Evolutionary conservation across 306 rosid species (phyloP).

Genomic region (Gastrolobium villosum): DNA sequence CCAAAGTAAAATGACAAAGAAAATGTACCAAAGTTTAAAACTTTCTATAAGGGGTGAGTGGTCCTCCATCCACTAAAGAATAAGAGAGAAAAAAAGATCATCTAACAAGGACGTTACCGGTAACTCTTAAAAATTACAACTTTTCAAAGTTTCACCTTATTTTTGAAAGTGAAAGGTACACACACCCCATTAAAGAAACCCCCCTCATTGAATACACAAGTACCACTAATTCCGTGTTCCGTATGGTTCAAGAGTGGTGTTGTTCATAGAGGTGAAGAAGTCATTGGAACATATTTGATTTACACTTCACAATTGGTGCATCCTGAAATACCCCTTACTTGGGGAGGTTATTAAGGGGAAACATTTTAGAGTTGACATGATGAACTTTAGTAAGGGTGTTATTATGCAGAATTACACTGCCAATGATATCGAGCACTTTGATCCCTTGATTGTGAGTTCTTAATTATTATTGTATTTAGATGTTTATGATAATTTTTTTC

Average conservation of each 20-base stretch:
- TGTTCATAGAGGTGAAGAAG: slow-evolving; percentile 45
- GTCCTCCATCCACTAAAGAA: slow-evolving; percentile 56
- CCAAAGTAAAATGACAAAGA: slow-evolving; percentile 36
- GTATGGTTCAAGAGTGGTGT: slow-evolving; percentile 41
- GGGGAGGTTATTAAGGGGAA: slow-evolving; percentile 13
- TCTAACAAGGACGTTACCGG: no score
- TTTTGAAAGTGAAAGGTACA: slow-evolving; percentile 47
- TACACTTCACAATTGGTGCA: slow-evolving; percentile 47
- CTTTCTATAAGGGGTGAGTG: slow-evolving; percentile 39
- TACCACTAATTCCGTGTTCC: slow-evolving; percentile 31
- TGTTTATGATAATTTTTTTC: not conserved
- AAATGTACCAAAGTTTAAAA: slow-evolving; percentile 34
- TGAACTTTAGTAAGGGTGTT: slow-evolving; percentile 38
- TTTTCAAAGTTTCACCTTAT: slow-evolving; percentile 26
- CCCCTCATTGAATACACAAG: slow-evolving; percentile 1
- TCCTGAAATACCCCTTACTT: slow-evolving; percentile 34
- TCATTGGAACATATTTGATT: slow-evolving; percentile 43
- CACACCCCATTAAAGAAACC: slow-evolving; percentile 29
- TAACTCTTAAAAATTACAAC: no score
- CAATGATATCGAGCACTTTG: slow-evolving; percentile 53
- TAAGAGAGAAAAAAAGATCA: slow-evolving; percentile 1
- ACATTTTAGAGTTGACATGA: slow-evolving; percentile 44
- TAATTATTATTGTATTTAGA: not conserved
- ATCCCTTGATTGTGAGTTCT: slow-evolving; percentile 62
- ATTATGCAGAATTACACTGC: slow-evolving; percentile 48